Conservation (phyloP, 371 early-diverging fungal genomes). For the Mucor irregularis region DNA sequence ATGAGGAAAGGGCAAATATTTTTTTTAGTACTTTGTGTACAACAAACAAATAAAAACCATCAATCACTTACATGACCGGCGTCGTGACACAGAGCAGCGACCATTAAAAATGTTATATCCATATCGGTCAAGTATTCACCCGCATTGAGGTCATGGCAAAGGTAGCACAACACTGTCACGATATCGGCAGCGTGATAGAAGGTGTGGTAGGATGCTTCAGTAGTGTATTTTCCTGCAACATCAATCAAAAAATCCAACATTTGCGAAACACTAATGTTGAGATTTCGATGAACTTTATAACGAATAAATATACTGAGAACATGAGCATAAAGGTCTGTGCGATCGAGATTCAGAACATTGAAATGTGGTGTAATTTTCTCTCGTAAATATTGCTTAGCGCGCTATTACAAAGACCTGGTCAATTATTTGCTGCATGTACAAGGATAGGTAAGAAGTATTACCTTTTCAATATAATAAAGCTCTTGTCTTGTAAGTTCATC, state of each 20-base stretch:
- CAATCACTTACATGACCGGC: constrained; percentile 88
- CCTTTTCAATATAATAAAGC: too few species aligned
- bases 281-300: constrained; percentile 49
- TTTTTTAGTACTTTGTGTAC: too few species aligned
- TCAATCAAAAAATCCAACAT: constrained; percentile 81
- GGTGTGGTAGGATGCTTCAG: constrained; percentile 79
- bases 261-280: constrained; percentile 38
- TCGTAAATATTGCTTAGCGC: background rate
- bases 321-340: constrained; percentile 61
- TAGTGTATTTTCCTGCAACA: constrained; percentile 71
- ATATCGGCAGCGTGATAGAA: constrained; percentile 92
- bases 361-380: constrained; percentile 45
- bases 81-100: constrained; percentile 91
- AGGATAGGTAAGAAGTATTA: too few species aligned
- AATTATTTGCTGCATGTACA: too few species aligned
- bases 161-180: constrained; percentile 74
- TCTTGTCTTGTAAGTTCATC: too few species aligned
- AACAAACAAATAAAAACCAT: constrained; percentile 29
- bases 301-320: constrained; percentile 62
- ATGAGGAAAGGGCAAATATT: background rate
- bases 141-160: constrained; percentile 66
- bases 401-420: too few species aligned
- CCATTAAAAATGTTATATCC: constrained; percentile 74
- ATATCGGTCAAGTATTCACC: constrained; percentile 58
- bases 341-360: constrained; percentile 59